Evolutionary conservation across 768 basidiomycete species (phyloP), one percentile per base, ranked within the genome.

Genomic region (Phlebiopsis gigantea): DNA sequence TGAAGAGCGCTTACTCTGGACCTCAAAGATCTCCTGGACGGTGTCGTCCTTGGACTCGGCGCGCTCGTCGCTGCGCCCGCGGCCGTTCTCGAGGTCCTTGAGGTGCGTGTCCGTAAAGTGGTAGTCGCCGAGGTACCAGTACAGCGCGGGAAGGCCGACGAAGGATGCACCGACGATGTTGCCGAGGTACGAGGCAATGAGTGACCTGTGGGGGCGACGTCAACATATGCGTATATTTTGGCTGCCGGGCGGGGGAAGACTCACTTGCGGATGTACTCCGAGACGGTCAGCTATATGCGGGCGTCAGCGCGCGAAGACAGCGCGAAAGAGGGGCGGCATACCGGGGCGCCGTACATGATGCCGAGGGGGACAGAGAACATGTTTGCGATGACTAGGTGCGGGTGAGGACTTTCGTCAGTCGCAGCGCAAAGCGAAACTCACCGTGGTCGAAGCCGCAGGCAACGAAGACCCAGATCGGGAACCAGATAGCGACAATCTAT

Each of bases 381-480:
- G 65, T 89, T 89, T 19, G 87, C 87, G 25, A 87, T 71, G 9
- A 87, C 85, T 85, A 17, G 43, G 26, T 5, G 21, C 9, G 41
- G 34, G 17, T 24, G 24, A n/a, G 22, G 4, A 45, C 14, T 46
- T 25, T n/a, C 48, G n/a, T 14, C 44, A 9, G 12, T 30, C 51
- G 4, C 14, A n/a, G 17, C 22, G 24, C 8, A 12, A 31, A 12
- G 19, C 47, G 28, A 10, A 25, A 24, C 75, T 55, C 66, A 81
- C 87, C 84, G 73, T 89, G 87, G 62, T 89, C 87, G 61, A 77
- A 87, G 12, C 79, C 79, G 60, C 83, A 84, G 0, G 88, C 77
- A 5, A 89, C 87, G 65, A 88, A 89, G 22, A 85, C 84, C 84
- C 85, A 88, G 57, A 88, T 87, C 5, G 87, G 87, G 54, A 88